Percentiles rank a stretch among this genome's conserved stretches.
phyloP scores from a whole-genome alignment of 345 rosid species.

The Physaria fendleri region DNA sequence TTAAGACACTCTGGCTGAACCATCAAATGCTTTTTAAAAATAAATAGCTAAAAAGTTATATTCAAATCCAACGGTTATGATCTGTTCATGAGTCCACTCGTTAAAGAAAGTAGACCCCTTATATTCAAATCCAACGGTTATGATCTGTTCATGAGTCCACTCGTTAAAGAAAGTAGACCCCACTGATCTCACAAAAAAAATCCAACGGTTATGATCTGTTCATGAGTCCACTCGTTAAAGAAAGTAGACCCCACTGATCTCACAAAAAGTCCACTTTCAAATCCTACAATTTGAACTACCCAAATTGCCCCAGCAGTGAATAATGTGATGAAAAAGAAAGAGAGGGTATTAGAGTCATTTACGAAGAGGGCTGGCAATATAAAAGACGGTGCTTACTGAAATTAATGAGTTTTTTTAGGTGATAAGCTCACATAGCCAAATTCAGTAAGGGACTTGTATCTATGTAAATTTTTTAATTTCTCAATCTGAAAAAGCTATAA shows the following conservation, averaged over 20 bases:
- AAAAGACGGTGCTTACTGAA: not conserved
- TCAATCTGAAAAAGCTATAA: not conserved
- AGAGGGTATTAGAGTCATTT: slow-evolving; percentile 13
- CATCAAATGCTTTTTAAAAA: too few species aligned
- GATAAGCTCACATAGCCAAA: not conserved
- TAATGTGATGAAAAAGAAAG: not conserved
- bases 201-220: slow-evolving; percentile 41
- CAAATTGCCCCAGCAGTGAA: not conserved
- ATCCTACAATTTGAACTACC: slow-evolving; percentile 12
- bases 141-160: slow-evolving; percentile 24
- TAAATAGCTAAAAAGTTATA: too few species aligned
- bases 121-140: slow-evolving; percentile 38
- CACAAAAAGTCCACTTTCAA: too few species aligned
- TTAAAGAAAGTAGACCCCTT: slow-evolving; percentile 14
- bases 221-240: slow-evolving; percentile 11
- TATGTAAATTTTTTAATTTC: too few species aligned
- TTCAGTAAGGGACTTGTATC: not conserved
- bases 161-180: slow-evolving; percentile 14
- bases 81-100: slow-evolving; percentile 19
- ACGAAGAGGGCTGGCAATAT: not conserved
- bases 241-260: slow-evolving; percentile 6
- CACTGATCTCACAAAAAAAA: slow-evolving; percentile 12
- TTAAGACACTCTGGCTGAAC: slow-evolving; percentile 41
- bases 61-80: slow-evolving; percentile 38
- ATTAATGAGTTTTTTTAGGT: slow-evolving; percentile 20